A percentile compares a stretch with the other conserved stretches of the same genome.
These are phyloP conservation scores for Umbelopsis sp. DNA, from an alignment of 192 early-diverging fungal species.

Conservation along the genomic window DNA sequence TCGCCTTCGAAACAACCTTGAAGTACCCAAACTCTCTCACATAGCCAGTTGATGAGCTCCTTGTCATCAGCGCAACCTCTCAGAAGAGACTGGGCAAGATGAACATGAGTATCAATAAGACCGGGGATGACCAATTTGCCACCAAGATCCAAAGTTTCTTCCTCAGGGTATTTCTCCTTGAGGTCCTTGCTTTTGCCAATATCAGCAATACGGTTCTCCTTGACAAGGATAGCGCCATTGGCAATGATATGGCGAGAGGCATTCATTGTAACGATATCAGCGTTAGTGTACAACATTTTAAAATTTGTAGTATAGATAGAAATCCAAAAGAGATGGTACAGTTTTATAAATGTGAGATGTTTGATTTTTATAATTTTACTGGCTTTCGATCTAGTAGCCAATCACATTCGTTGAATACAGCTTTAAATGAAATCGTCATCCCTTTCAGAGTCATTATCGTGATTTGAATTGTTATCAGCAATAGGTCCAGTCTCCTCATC, in stretches of 20 bases:
- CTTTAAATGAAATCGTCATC: conserved; percentile 16
- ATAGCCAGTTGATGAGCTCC: conserved; percentile 25
- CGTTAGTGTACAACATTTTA: conserved; percentile 27
- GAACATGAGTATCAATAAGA: conserved; percentile 29
- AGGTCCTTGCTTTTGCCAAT: conserved; percentile 28
- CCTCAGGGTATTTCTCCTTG: conserved; percentile 21
- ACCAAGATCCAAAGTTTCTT: conserved; percentile 20
- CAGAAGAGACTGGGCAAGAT: conserved; percentile 29
- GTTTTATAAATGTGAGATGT: neutral
- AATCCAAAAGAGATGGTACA: conserved; percentile 17
- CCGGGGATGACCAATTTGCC: conserved; percentile 26
- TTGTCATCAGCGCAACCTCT: conserved; percentile 30
- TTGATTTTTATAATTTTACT: conserved; percentile 5
- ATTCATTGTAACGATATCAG: conserved; percentile 30
- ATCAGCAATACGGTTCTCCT: conserved; percentile 22
- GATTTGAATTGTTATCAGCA: conserved; percentile 20
- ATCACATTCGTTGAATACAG: neutral
- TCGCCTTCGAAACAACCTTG: conserved; percentile 24
- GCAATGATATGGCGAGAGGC: conserved; percentile 26
- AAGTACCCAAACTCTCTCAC: conserved; percentile 27
- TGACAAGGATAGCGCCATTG: conserved; percentile 25
- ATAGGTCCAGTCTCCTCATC: conserved; percentile 21
- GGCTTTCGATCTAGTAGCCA: conserved; percentile 1
- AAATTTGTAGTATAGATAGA: neutral
- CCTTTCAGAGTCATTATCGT: conserved; percentile 26